Evolutionary conservation across 345 rosid genomes (phyloP), one percentile per base, ranked within the genome.

Genomic region (Murraya paniculata): DNA sequence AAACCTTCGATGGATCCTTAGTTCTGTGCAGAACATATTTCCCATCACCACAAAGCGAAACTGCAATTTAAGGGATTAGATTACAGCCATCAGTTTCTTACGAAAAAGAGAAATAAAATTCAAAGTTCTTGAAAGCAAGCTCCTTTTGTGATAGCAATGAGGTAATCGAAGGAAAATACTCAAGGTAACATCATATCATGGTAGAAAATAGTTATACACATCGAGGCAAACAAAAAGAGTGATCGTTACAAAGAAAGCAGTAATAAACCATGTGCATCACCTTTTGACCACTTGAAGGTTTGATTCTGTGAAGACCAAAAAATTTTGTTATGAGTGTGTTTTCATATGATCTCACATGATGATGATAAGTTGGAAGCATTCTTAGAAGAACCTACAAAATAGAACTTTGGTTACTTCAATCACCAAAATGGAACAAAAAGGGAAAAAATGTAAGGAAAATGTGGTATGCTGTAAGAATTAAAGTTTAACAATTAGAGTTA

Each of bases 41-140:
- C 99, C 98, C 99, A 96, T 96, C 87, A 96, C 98, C 75, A 96
- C 99, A 80, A 94, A 96, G 41, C 98, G 95, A 80, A 96, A 96
- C 98, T 96, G 95, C 88, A 70, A 81, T 33, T 59, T 70, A 13
- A 84, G 62, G 67, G 67, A 53, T 71, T 62, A 82, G 75, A 64
- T 80, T 64, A 72, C 60, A 60, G 64, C 72, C 45, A 61, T 83
- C 81, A 86, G 85, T 65, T 71, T 87, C 71, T 59, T 39, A 53
- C 48, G 30, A 74, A 31, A 65, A 53, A 79, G 21, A 41, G 9
- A 76, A 39, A 64, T 19, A 19, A 35, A 59, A 30, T 71, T 48
- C 50, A 60, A 65, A 69, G 74, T 48, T 64, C 61, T 39, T 25
- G 53, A 74, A 74, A 79, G 66, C 65, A 75, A 68, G 67, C 68